Evolutionary conservation across 2,329 filamentous ascomycete genomes (phyloP).

Genomic region (Claviceps monticola): DNA sequence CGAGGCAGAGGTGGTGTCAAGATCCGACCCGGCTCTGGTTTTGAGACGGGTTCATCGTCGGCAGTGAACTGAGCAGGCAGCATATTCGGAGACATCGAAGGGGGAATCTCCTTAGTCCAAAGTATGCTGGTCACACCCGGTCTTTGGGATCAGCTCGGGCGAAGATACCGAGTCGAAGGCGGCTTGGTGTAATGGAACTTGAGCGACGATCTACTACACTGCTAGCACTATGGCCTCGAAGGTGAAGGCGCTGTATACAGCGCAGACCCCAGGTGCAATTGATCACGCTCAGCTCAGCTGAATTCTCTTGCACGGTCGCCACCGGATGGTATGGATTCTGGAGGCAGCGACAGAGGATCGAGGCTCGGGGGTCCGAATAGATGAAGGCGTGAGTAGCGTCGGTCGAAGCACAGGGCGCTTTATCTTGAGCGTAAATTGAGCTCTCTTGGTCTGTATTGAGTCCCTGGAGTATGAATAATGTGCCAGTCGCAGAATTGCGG

Average conservation of each 20-base stretch:
- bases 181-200: constrained; percentile 11
- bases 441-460: background rate
- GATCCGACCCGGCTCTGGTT: constrained; percentile 19
- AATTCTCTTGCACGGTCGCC: background rate
- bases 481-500: background rate
- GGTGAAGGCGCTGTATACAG: constrained; percentile 2
- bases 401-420: background rate
- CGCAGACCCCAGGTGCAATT: constrained; percentile 3
- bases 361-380: background rate
- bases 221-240: background rate
- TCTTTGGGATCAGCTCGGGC: background rate
- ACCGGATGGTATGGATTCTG: background rate
- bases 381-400: background rate
- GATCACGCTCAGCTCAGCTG: background rate
- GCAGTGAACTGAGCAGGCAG: background rate
- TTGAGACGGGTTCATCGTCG: background rate
- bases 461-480: background rate
- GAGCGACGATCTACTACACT: background rate
- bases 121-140: background rate
- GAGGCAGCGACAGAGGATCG: background rate
- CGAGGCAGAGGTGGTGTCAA: constrained; percentile 31
- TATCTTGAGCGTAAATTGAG: background rate
- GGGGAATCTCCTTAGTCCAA: constrained; percentile 11
- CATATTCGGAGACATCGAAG: constrained; percentile 17
- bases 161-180: constrained; percentile 6